Evolutionary conservation across 441 rosid species (phyloP).

Genomic region (Croton setiger): DNA sequence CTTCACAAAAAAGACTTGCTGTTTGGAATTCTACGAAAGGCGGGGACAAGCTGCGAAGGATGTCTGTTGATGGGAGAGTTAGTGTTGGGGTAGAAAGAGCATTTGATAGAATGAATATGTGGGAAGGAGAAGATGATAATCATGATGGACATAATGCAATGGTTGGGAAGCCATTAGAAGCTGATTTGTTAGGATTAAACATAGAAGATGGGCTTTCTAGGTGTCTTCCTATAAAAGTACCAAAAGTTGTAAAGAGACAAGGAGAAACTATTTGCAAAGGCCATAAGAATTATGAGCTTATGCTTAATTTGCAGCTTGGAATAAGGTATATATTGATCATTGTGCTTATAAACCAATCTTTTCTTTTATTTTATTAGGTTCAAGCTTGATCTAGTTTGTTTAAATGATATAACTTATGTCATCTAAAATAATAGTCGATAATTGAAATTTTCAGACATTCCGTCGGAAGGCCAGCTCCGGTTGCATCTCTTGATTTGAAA

Average conservation of each 20-base stretch:
- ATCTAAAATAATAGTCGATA: neutral
- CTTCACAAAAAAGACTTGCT: conserved; percentile 83
- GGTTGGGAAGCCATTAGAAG: conserved; percentile 38
- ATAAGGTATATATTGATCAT: conserved; percentile 52
- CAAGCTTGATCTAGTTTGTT: neutral
- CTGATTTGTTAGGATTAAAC: conserved; percentile 20
- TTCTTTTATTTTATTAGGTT: neutral
- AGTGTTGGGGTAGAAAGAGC: conserved; percentile 51
- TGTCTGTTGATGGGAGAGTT: conserved; percentile 37
- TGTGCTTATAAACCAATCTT: neutral
- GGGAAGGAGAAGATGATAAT: conserved; percentile 34
- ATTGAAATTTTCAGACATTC: conserved; percentile 58
- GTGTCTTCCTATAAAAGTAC: conserved; percentile 39
- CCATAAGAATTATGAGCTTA: conserved; percentile 90
- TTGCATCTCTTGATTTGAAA: conserved; percentile 75
- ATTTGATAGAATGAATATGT: conserved; percentile 53
- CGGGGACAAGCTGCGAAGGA: conserved; percentile 40
- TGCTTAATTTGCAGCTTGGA: conserved; percentile 95
- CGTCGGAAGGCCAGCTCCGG: conserved; percentile 86
- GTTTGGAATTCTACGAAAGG: conserved; percentile 61
- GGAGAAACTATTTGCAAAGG: conserved; percentile 86
- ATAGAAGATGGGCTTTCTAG: conserved; percentile 31
- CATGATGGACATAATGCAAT: conserved; percentile 8
- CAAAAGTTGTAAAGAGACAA: conserved; percentile 51
- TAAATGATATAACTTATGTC: too few relatives aligned